A percentile compares a stretch with the other conserved stretches of the same genome.
These are phyloP conservation scores for Neonectria sp. DNA, from an alignment of 2,329 filamentous ascomycete genomes.

Conservation along the genomic window DNA sequence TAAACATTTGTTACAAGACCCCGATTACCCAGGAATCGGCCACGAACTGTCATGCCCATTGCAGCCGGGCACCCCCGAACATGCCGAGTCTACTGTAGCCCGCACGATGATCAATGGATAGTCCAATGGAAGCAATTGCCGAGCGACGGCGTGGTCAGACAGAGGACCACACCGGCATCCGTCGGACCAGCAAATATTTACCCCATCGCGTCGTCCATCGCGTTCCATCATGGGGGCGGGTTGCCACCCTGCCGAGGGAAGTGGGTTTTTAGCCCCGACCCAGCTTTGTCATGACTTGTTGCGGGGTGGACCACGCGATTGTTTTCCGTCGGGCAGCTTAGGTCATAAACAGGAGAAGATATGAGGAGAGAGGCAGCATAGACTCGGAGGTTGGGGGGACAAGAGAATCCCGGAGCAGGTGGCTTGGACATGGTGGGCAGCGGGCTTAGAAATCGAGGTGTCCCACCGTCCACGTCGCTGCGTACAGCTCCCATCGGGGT, in stretches of 20 bases:
- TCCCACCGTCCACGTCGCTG: no score
- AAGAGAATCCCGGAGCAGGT: not conserved
- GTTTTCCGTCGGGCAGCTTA: not conserved
- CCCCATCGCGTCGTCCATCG: not conserved
- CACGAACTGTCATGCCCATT: no score
- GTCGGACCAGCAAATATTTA: slow-evolving; percentile 12
- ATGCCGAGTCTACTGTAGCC: not conserved
- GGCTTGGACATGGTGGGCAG: no score
- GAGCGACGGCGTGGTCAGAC: slow-evolving; percentile 1
- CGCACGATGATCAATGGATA: not conserved
- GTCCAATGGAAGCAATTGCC: slow-evolving; percentile 15
- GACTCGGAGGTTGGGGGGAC: not conserved
- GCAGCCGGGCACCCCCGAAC: not conserved
- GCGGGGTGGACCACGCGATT: not conserved
- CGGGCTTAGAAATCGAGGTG: no score
- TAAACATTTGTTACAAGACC: no score
- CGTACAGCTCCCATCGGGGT: not conserved
- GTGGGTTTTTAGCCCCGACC: slow-evolving; percentile 10
- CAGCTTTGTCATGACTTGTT: slow-evolving; percentile 30
- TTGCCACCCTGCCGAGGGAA: slow-evolving; percentile 14
- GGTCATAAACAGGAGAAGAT: not conserved
- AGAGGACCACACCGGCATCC: slow-evolving; percentile 15
- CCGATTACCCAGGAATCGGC: no score
- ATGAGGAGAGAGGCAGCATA: not conserved
- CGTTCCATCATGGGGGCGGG: slow-evolving; percentile 29